phyloP scores from a whole-genome alignment of 2,329 filamentous ascomycete genomes.

The Trichoderma sp. region DNA sequence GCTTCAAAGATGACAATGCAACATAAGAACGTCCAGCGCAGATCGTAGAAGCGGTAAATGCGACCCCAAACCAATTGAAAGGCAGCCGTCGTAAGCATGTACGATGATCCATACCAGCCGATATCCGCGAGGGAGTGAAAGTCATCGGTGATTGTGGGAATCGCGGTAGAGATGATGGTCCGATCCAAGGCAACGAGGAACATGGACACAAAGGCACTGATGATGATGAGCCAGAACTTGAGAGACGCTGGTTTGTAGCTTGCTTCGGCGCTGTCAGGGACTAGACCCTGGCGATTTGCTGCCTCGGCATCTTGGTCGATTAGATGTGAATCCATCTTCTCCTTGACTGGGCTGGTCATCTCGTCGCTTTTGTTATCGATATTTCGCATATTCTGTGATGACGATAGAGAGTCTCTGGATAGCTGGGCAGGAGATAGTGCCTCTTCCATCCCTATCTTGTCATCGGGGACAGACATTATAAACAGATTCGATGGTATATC shows the following conservation, averaged over 20 bases:
- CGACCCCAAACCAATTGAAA: constrained; percentile 51
- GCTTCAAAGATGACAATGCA: constrained; percentile 52
- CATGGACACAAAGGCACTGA: constrained; percentile 53
- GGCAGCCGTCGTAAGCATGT: constrained; percentile 58
- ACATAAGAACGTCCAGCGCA: constrained; percentile 46
- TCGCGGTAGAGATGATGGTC: constrained; percentile 55
- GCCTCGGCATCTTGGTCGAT: constrained; percentile 22
- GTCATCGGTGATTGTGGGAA: constrained; percentile 54
- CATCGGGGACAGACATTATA: constrained; percentile 1
- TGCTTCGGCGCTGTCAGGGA: constrained; percentile 32
- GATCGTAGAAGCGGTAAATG: constrained; percentile 52
- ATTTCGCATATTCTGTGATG: not conserved
- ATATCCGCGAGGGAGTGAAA: constrained; percentile 58
- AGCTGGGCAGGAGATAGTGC: not conserved
- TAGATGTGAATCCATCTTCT: not conserved
- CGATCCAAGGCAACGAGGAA: constrained; percentile 57
- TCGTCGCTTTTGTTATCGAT: not conserved
- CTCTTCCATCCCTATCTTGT: not conserved
- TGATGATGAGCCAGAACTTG: constrained; percentile 54
- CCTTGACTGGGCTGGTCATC: not conserved
- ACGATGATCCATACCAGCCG: constrained; percentile 62
- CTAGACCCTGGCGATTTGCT: constrained; percentile 19
- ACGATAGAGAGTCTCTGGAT: not conserved
- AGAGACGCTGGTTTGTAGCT: constrained; percentile 52
- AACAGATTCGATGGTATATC: not conserved